Percentiles rank a stretch among this genome's conserved stretches.
Conservation (phyloP, 805 yeast species). For the Lachancea kluyveri region DNA sequence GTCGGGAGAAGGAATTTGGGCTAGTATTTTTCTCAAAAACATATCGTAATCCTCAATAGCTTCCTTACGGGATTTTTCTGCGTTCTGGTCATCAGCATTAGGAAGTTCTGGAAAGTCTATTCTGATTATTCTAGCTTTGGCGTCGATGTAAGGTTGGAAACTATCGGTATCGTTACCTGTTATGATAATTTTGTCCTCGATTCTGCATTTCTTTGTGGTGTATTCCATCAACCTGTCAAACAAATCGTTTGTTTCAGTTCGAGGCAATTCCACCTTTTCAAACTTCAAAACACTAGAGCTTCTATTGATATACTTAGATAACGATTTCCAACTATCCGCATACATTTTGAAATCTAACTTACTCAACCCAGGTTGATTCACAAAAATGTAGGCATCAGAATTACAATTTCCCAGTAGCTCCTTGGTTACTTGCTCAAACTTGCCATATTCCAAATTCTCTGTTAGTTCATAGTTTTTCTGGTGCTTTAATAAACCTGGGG, state of each 20-base stretch:
- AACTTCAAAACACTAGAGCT: slow-evolving; percentile 59
- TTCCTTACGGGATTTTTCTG: slow-evolving; percentile 24
- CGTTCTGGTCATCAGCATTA: slow-evolving; percentile 11
- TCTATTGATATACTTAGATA: slow-evolving; percentile 45
- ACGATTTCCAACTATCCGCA: slow-evolving; percentile 37
- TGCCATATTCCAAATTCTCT: slow-evolving; percentile 17
- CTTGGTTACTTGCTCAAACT: slow-evolving; percentile 26
- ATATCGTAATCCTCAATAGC: slow-evolving; percentile 39
- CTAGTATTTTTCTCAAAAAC: slow-evolving; percentile 47
- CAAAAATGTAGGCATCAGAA: slow-evolving; percentile 51
- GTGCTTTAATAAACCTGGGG: slow-evolving; percentile 20
- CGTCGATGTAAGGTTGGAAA: slow-evolving; percentile 56
- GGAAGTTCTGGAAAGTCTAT: slow-evolving; percentile 52
- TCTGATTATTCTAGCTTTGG: slow-evolving; percentile 53
- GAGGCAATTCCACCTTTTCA: slow-evolving; percentile 40
- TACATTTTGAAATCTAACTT: slow-evolving; percentile 41
- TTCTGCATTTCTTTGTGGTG: slow-evolving; percentile 19
- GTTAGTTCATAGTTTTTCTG: slow-evolving; percentile 14
- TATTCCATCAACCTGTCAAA: slow-evolving; percentile 17
- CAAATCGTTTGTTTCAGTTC: slow-evolving; percentile 7
- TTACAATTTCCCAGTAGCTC: slow-evolving; percentile 37
- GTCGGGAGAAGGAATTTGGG: slow-evolving; percentile 70
- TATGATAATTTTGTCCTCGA: slow-evolving; percentile 17
- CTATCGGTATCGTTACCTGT: slow-evolving; percentile 36
- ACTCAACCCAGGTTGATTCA: slow-evolving; percentile 47